Conservation (phyloP, 441 rosid genomes). For the Populus tomentosa region DNA sequence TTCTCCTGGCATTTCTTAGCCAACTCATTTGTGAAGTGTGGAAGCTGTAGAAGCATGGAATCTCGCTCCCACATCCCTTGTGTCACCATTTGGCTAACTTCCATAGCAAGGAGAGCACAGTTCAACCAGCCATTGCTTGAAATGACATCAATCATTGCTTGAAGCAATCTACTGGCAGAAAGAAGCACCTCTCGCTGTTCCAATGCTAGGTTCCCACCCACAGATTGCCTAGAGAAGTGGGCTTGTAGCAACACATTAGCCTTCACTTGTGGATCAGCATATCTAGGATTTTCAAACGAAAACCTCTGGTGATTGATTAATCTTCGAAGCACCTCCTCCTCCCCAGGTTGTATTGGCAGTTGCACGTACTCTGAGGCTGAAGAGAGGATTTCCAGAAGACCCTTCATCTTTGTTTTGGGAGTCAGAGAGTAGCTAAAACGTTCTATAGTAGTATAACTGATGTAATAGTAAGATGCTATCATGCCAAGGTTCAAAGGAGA, state of each 20-base stretch:
- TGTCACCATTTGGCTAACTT: constrained; percentile 94
- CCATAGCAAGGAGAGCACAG: constrained; percentile 94
- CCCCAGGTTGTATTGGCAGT: constrained; percentile 78
- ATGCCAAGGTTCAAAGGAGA: constrained; percentile 78
- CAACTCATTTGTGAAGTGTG: constrained; percentile 80
- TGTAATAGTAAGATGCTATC: constrained; percentile 86
- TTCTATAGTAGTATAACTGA: constrained; percentile 85
- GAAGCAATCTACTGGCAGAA: constrained; percentile 72
- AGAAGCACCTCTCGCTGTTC: constrained; percentile 91
- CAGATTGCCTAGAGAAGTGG: constrained; percentile 76
- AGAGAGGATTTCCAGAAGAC: constrained; percentile 78
- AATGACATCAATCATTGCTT: constrained; percentile 88
- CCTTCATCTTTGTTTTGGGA: constrained; percentile 87
- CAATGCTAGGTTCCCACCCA: constrained; percentile 63
- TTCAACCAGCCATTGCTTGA: constrained; percentile 89
- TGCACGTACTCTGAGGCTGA: constrained; percentile 93
- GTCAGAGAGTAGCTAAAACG: constrained; percentile 80
- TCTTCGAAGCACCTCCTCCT: constrained; percentile 74
- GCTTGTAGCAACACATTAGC: constrained; percentile 92
- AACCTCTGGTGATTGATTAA: constrained; percentile 91
- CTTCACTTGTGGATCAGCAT: constrained; percentile 80
- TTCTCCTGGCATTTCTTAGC: constrained; percentile 89
- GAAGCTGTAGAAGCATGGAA: constrained; percentile 93
- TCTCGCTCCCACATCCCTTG: constrained; percentile 99
- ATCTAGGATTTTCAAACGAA: constrained; percentile 74